Base-by-base conservation (phyloP, 2,329 filamentous ascomycete species). In the Pseudogymnoascus destructans region DNA sequence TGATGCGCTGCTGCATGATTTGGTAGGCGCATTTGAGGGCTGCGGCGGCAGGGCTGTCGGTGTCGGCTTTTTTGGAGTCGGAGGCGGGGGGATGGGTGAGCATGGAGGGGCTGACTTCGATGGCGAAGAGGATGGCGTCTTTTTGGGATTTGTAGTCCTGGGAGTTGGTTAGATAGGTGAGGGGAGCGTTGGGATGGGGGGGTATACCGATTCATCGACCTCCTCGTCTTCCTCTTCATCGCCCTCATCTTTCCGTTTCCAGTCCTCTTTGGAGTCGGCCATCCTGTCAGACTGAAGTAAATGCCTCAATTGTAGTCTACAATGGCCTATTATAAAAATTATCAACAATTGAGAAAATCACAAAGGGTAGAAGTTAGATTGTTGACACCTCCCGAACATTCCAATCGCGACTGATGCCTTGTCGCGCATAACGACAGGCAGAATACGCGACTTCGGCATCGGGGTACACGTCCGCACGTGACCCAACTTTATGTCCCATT, bases 1-100 rank as follows among this genome's bases (percentile, higher is more conserved):
- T 97, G 71, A 98, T 97, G 65, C 93, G 89, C 73, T 97, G 92
- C 73, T 97, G 89, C 89, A 98, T 96, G 57, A 98, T 77, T 67
- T 89, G 83, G 67, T 95, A 95, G 59, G 92, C 93, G 66, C 89
- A 96, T 77, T 95, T 95, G 55, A 98, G 73, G 3, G 93, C 91
- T 13, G 92, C 91, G 57, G 85, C 79, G 0, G 89, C 78, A 3
- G 92, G 84, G 46, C 87, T 91, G 66, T 92, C 88, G 59, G 77
- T 82, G 63, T 88, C 86, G 42, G 83, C 81, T 70, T 90, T 92
- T 72, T 88, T 95, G 56, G 84, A 79, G 61, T 80, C 77, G 5
- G 78, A 78, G 2, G 77, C 73, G 2, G 82, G 79, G 19, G 88
- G 88, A 40, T 75, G 74, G 64, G 75, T 74, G 62, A 97, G 75